These are phyloP conservation scores for Comarum palustre DNA, from an alignment of 306 rosid species.

Conservation along the genomic window DNA sequence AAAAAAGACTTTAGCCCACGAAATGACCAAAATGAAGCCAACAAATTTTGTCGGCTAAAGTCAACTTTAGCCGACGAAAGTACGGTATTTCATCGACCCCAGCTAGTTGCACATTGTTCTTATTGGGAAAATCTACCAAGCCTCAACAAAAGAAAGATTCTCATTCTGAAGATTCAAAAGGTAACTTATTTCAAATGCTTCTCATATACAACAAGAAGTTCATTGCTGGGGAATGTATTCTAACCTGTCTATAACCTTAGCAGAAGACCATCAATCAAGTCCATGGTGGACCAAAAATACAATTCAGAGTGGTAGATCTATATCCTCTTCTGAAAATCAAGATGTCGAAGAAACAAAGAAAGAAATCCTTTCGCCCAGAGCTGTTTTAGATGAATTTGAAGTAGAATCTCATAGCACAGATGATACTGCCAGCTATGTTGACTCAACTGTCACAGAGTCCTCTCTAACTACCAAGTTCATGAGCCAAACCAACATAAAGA, in stretches of 20 bases:
- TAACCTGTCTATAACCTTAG: not conserved
- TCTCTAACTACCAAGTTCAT: constrained; percentile 32
- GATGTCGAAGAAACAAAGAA: constrained; percentile 32
- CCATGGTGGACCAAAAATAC: constrained; percentile 31
- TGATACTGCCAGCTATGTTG: constrained; percentile 57
- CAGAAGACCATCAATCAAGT: constrained; percentile 35
- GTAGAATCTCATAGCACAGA: constrained; percentile 72
- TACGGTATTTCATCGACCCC: too few relatives aligned
- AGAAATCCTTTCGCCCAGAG: constrained; percentile 46
- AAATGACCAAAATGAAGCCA: too few relatives aligned
- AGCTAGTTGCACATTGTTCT: constrained; percentile 53
- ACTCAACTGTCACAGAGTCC: constrained; percentile 50
- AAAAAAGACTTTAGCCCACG: too few relatives aligned
- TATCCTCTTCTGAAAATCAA: constrained; percentile 35
- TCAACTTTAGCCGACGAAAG: too few relatives aligned
- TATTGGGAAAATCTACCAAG: constrained; percentile 40
- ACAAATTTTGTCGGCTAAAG: too few relatives aligned
- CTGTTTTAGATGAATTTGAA: constrained; percentile 47
- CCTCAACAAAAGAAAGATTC: constrained; percentile 32
- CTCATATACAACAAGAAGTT: not conserved
- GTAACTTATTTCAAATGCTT: constrained; percentile 32
- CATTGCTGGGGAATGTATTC: constrained; percentile 4
- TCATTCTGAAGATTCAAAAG: constrained; percentile 44
- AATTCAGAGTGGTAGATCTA: constrained; percentile 21
- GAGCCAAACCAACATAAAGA: constrained; percentile 33